Percentiles rank a stretch among this genome's conserved stretches.
Evolutionary conservation across 108 stramenopile species (phyloP).

Genomic region (Cylindrotheca closterium): DNA sequence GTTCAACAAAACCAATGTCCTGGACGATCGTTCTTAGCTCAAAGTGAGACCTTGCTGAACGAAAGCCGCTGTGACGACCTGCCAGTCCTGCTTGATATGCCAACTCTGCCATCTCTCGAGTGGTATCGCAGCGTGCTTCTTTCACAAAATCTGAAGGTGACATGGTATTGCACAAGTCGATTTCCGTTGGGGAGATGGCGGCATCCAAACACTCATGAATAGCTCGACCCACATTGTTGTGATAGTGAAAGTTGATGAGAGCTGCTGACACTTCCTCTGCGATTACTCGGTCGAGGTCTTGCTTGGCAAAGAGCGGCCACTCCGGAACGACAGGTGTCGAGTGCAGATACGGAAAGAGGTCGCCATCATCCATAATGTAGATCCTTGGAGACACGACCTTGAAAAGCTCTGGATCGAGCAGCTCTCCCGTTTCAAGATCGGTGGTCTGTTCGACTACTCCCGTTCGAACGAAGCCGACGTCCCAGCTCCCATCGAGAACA

Average conservation of each 20-base stretch:
- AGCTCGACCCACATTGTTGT: conserved; percentile 10
- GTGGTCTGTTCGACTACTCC: conserved; percentile 26
- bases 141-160: background rate
- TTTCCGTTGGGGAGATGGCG: background rate
- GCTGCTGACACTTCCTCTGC: conserved; percentile 26
- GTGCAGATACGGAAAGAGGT: conserved; percentile 17
- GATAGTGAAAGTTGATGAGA: conserved; percentile 9
- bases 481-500: conserved; percentile 23
- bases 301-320: conserved; percentile 19
- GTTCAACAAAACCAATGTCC: conserved; percentile 26
- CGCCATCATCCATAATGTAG: conserved; percentile 19
- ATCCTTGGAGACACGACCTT: conserved; percentile 27
- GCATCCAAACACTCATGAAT: conserved; percentile 7
- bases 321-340: conserved; percentile 23
- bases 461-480: conserved; percentile 33
- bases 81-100: background rate
- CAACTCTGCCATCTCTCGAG: conserved; percentile 1
- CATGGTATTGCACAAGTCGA: background rate
- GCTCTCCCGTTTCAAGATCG: conserved; percentile 9
- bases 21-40: conserved; percentile 34
- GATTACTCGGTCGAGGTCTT: conserved; percentile 24
- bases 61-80: conserved; percentile 25
- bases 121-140: conserved; percentile 11
- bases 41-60: conserved; percentile 26
- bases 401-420: conserved; percentile 19